Percentiles rank a stretch among this genome's conserved stretches.
Conservation (phyloP, 106 monocot genomes). For the Dendrobium officinale region DNA sequence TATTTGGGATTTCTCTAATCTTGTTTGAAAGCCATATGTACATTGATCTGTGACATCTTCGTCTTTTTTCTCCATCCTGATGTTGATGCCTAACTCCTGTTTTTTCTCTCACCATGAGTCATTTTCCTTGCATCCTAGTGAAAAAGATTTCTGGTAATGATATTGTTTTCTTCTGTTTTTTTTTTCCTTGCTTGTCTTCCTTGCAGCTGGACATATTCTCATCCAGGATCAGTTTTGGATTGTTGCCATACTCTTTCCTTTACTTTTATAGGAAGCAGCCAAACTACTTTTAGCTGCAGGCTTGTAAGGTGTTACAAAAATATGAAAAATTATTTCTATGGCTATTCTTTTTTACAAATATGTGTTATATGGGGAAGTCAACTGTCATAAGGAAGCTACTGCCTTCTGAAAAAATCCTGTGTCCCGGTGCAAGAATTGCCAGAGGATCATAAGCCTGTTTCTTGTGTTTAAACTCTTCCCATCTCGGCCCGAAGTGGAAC, state of each 20-base stretch:
- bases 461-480: slow-evolving; percentile 56
- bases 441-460: slow-evolving; percentile 80
- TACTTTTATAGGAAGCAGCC: background rate
- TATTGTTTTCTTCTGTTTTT: background rate
- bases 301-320: background rate
- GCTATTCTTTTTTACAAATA: background rate
- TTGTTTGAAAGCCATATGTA: background rate
- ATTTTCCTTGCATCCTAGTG: background rate
- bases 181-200: background rate
- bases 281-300: background rate
- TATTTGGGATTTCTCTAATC: background rate
- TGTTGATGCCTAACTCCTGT: background rate
- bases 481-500: slow-evolving; percentile 64
- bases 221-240: background rate
- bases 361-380: background rate
- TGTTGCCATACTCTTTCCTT: background rate
- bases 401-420: slow-evolving; percentile 79
- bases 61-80: background rate
- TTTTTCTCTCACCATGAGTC: background rate
- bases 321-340: background rate
- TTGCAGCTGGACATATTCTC: background rate
- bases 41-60: background rate
- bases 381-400: slow-evolving; percentile 18
- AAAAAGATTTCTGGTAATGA: background rate
- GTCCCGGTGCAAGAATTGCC: slow-evolving; percentile 87